Percentiles rank a stretch among this genome's conserved stretches.
phyloP scores from a whole-genome alignment of 345 rosid species.

The Ceriops tagal region DNA sequence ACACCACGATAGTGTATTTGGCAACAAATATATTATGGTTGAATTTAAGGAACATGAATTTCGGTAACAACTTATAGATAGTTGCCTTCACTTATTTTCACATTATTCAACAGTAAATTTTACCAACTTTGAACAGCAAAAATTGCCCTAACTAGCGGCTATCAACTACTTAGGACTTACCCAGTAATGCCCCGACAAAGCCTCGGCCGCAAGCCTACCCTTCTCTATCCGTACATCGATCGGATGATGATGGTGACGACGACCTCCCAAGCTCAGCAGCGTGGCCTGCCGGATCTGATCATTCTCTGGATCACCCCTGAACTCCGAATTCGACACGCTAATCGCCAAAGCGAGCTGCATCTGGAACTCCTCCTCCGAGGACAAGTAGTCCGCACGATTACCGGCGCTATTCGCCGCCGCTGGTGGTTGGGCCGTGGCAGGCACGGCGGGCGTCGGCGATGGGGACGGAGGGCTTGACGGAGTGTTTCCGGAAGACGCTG shows the following conservation, averaged over 20 bases:
- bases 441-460: conserved; percentile 24
- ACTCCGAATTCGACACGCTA: conserved; percentile 82
- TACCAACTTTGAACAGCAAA: not conserved
- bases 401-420: conserved; percentile 15
- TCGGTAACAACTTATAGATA: not conserved
- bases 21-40: too few relatives aligned
- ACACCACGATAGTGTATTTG: not conserved
- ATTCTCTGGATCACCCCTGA: conserved; percentile 62
- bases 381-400: conserved; percentile 51
- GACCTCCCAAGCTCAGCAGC: conserved; percentile 59
- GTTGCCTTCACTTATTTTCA: not conserved
- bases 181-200: conserved; percentile 89
- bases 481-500: conserved; percentile 30
- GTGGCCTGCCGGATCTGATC: conserved; percentile 94
- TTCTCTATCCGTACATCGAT: conserved; percentile 53
- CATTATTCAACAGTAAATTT: not conserved
- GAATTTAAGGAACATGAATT: not conserved
- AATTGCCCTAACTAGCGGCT: not conserved
- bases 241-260: conserved; percentile 28
- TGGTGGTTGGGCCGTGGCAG: not conserved
- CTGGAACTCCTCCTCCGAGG: conserved; percentile 95
- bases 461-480: conserved; percentile 42
- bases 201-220: conserved; percentile 59
- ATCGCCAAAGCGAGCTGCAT: conserved; percentile 93
- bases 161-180: conserved; percentile 39